These are phyloP conservation scores for Debaryomyces castellii DNA, from an alignment of 805 yeast species.

Conservation along the genomic window DNA sequence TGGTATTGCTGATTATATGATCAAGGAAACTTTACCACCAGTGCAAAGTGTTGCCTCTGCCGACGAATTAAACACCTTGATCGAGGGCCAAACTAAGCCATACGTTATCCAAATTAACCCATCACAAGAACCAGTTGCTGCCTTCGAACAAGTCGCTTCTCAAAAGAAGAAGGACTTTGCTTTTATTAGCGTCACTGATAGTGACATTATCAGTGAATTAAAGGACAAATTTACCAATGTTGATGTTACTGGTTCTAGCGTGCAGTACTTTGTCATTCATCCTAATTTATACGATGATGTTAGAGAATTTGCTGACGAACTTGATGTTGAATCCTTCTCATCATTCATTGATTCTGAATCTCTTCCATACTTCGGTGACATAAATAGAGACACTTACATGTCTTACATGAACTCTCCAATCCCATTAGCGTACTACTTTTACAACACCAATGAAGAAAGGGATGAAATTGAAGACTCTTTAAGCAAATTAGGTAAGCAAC, in stretches of 20 bases:
- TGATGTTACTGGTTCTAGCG: constrained; percentile 23
- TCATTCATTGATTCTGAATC: constrained; percentile 60
- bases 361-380: constrained; percentile 85
- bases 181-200: constrained; percentile 49
- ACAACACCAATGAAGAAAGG: constrained; percentile 66
- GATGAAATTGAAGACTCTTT: constrained; percentile 52
- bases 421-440: constrained; percentile 90
- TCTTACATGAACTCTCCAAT: constrained; percentile 66
- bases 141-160: constrained; percentile 65
- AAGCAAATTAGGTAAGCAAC: constrained; percentile 64
- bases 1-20: constrained; percentile 76
- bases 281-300: constrained; percentile 43
- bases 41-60: constrained; percentile 42
- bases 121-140: constrained; percentile 22
- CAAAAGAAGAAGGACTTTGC: constrained; percentile 59
- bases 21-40: constrained; percentile 78
- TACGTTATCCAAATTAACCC: constrained; percentile 54
- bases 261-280: constrained; percentile 46
- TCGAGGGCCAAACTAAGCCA: constrained; percentile 48
- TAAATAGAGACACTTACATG: constrained; percentile 75
- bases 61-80: constrained; percentile 49
- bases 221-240: constrained; percentile 28
- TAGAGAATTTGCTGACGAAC: constrained; percentile 43
- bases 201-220: constrained; percentile 38
- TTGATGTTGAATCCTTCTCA: constrained; percentile 35